Evolutionary conservation across 1,139 yeast genomes (phyloP).

Genomic region (Yamadazyma epiphylla): DNA sequence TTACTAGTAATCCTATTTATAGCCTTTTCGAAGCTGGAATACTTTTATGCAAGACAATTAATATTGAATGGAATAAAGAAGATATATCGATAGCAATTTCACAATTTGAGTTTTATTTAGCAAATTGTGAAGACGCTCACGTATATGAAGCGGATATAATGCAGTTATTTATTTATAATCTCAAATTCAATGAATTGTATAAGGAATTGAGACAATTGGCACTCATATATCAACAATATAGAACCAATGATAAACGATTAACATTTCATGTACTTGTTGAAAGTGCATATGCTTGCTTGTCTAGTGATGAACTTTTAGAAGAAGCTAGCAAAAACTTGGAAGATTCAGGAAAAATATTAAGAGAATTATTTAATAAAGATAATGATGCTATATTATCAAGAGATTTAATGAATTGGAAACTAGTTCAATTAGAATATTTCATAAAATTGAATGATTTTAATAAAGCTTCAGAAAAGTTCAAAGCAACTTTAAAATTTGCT

Average conservation of each 20-base stretch:
- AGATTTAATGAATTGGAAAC: conserved; percentile 23
- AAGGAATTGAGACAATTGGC: conserved; percentile 21
- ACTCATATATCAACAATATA: conserved; percentile 8
- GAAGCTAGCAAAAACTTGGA: conserved; percentile 9
- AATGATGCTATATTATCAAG: conserved; percentile 5
- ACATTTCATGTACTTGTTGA: conserved; percentile 8
- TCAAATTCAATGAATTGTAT: conserved; percentile 33
- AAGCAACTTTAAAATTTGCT: conserved; percentile 21
- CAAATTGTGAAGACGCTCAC: conserved; percentile 2
- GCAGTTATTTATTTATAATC: conserved; percentile 25
- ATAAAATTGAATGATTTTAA: conserved; percentile 12
- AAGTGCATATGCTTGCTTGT: conserved; percentile 9
- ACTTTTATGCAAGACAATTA: conserved; percentile 16
- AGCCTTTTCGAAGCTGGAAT: conserved; percentile 18
- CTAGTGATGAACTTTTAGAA: conserved; percentile 3
- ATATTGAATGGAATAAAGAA: conserved; percentile 18
- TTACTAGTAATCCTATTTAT: conserved; percentile 1
- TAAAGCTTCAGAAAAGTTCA: conserved; percentile 20
- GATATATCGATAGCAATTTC: conserved; percentile 12
- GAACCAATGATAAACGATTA: too few relatives aligned
- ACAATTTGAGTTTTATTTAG: conserved; percentile 10
- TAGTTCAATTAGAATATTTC: conserved; percentile 27
- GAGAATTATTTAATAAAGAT: conserved; percentile 1
- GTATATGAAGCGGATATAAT: conserved; percentile 28
- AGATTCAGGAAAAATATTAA: conserved; percentile 4